Base-by-base conservation (phyloP, 805 yeast genomes). In the Candida nonsorbophila region DNA sequence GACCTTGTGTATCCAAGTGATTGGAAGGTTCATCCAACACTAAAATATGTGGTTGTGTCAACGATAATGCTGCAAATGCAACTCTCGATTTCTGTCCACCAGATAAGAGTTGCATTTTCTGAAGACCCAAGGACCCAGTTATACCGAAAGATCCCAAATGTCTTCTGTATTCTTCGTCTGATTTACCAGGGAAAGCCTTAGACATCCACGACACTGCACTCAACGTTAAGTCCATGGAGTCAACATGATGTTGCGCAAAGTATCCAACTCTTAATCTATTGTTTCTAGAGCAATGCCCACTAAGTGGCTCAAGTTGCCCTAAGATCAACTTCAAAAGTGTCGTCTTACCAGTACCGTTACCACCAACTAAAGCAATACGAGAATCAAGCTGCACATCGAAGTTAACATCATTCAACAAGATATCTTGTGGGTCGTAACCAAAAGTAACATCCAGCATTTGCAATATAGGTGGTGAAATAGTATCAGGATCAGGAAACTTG, bases 21-120 rank as follows among this genome's bases (percentile, higher is more conserved):
- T 92, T 92, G 5, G 96, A 84, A 59, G 98, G 98, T 72, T 92
- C 98, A 69, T 92, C 98, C 42, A 92, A 66, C 48, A 92, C 78
- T 48, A 92, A 69, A 24, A 92, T 77, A 55, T 92, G 98, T 12
- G 98, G 98, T 39, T 83, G 81, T 37, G 74, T 74, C 47, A 92
- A 68, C 62, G 97, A 86, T 41, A 92, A 69, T 10, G 96, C 90
- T 6, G 98, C 97, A 63, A 92, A 92, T 0, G 97, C 97, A 30
- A 92, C 98, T 62, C 98, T 77, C 16, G 97, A 87, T 57, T 92
- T 92, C 54, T 92, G 98, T 68, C 98, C 98, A 60, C 97, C 98
- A 7, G 97, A 90, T 35, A 92, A 64, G 33, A 83, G 65, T 46
- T 77, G 77, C 81, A 92, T 85, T 56, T 83, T 86, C 52, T 90